Percentiles rank a stretch among this genome's conserved stretches.
phyloP scores from a whole-genome alignment of 306 rosid genomes.

The Purshia tridentata region DNA sequence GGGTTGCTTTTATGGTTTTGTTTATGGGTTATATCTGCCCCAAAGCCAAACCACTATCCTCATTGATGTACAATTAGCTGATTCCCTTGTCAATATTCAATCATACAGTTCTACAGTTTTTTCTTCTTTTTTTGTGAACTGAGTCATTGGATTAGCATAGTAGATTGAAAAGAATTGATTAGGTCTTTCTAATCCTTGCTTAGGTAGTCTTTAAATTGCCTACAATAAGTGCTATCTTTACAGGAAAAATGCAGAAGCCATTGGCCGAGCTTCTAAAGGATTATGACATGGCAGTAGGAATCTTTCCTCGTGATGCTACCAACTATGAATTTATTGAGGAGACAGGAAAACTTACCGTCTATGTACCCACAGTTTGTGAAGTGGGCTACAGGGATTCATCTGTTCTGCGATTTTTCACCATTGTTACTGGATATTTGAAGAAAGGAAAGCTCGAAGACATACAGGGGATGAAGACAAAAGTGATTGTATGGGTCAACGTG shows the following conservation, averaged over 20 bases:
- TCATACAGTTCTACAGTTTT: neutral
- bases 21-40: neutral
- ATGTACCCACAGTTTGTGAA: conserved; percentile 71
- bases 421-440: conserved; percentile 75
- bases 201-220: neutral
- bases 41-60: neutral
- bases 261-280: conserved; percentile 80
- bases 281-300: conserved; percentile 70
- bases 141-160: neutral
- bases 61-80: neutral
- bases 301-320: conserved; percentile 89
- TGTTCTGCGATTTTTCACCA: conserved; percentile 67
- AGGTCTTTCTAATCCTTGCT: neutral
- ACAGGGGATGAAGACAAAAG: conserved; percentile 93
- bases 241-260: conserved; percentile 96
- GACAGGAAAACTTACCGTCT: conserved; percentile 73
- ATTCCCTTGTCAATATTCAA: conserved; percentile 1
- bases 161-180: conserved; percentile 1
- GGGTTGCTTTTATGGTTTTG: neutral
- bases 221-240: neutral
- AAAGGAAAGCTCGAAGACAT: conserved; percentile 84
- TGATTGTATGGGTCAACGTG: conserved; percentile 91
- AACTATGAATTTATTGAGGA: conserved; percentile 88
- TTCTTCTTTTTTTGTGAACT: neutral
- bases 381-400: conserved; percentile 89